These are phyloP conservation scores for Lentinus brumalis DNA, from an alignment of 768 basidiomycete species.

Conservation along the genomic window DNA sequence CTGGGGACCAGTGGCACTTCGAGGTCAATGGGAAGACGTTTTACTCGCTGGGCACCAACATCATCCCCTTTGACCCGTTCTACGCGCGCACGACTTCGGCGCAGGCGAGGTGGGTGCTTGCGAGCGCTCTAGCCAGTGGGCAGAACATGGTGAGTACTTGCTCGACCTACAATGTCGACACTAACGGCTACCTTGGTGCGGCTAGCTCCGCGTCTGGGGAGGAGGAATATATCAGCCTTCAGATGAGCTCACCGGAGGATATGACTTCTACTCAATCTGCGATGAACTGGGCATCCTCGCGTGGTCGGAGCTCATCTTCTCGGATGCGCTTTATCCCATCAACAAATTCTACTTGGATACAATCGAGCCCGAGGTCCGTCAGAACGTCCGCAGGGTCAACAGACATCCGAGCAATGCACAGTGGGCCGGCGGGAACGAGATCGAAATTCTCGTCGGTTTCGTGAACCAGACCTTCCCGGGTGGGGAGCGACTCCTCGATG, in stretches of 20 bases:
- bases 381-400: constrained; percentile 58
- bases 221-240: constrained; percentile 45
- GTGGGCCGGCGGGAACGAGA: constrained; percentile 65
- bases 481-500: constrained; percentile 50
- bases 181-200: neutral
- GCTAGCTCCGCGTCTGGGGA: constrained; percentile 60
- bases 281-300: constrained; percentile 63
- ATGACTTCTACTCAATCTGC: constrained; percentile 58
- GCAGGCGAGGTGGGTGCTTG: constrained; percentile 54
- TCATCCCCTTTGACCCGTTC: constrained; percentile 65
- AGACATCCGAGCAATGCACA: constrained; percentile 58
- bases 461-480: constrained; percentile 40
- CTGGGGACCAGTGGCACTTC: constrained; percentile 65
- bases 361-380: constrained; percentile 55
- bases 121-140: constrained; percentile 54
- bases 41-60: constrained; percentile 56
- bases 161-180: neutral
- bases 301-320: constrained; percentile 66
- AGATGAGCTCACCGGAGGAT: constrained; percentile 43
- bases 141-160: constrained; percentile 57
- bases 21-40: constrained; percentile 59
- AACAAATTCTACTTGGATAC: constrained; percentile 54
- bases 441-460: constrained; percentile 51
- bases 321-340: constrained; percentile 56
- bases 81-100: constrained; percentile 53